phyloP scores from a whole-genome alignment of 106 monocot genomes.

The Vanilla planifolia region DNA sequence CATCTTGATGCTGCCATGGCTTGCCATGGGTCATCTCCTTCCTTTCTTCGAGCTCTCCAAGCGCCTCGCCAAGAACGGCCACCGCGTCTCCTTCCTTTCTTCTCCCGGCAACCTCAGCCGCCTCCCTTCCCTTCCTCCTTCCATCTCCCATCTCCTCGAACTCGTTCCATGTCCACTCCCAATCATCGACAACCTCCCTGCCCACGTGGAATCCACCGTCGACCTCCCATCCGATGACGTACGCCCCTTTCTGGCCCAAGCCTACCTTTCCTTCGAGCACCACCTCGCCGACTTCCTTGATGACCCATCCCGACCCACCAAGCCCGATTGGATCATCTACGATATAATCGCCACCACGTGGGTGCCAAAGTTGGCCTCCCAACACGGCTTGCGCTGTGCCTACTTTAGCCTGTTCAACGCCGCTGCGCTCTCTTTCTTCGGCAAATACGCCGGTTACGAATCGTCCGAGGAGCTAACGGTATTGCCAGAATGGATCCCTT shows the following conservation, averaged over 20 bases:
- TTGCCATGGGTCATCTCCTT: too few relatives aligned
- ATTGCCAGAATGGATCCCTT: conserved; percentile 10
- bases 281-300: conserved; percentile 4
- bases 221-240: conserved; percentile 4
- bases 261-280: conserved; percentile 4
- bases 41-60: too few relatives aligned
- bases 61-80: too few relatives aligned
- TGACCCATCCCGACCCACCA: background rate
- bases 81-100: too few relatives aligned
- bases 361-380: too few relatives aligned
- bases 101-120: background rate
- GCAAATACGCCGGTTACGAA: background rate
- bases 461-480: conserved; percentile 8
- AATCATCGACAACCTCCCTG: too few relatives aligned
- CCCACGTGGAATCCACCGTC: too few relatives aligned
- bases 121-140: background rate
- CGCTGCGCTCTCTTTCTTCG: conserved; percentile 1
- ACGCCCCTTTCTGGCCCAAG: background rate
- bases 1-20: too few relatives aligned
- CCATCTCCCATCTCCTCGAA: too few relatives aligned
- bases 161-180: too few relatives aligned
- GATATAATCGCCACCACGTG: background rate
- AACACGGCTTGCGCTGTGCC: too few relatives aligned
- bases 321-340: conserved; percentile 10
- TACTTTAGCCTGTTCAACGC: conserved; percentile 6